Conservation (phyloP, 1,284 basidiomycete genomes). For the Mycosarcoma mackinlayi region DNA sequence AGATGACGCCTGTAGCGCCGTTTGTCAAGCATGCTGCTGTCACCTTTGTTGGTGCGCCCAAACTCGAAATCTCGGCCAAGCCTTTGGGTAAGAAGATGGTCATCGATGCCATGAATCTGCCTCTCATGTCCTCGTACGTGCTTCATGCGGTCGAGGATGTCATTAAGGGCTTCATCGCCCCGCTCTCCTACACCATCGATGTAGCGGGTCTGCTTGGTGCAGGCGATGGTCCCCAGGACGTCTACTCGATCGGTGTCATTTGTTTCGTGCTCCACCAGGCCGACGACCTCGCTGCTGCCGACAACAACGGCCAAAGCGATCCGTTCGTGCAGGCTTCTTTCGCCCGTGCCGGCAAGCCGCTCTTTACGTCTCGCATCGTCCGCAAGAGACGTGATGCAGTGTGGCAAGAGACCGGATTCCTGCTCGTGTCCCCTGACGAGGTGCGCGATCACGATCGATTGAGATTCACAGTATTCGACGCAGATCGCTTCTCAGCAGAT, state of each 20-base stretch:
- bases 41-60: conserved; percentile 57
- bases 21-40: conserved; percentile 64
- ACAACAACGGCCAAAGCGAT: conserved; percentile 59
- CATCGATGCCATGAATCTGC: conserved; percentile 65
- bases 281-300: conserved; percentile 55
- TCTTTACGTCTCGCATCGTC: conserved; percentile 57
- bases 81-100: conserved; percentile 63
- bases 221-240: conserved; percentile 58
- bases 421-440: conserved; percentile 60
- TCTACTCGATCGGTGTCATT: conserved; percentile 59
- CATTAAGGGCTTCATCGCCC: conserved; percentile 60
- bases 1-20: conserved; percentile 57
- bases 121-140: conserved; percentile 60
- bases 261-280: conserved; percentile 59
- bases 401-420: conserved; percentile 60
- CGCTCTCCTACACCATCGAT: conserved; percentile 60
- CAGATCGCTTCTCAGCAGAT: conserved; percentile 65
- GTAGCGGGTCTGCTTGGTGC: conserved; percentile 54
- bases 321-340: conserved; percentile 61
- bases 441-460: conserved; percentile 58
- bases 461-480: conserved; percentile 59
- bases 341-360: conserved; percentile 56
- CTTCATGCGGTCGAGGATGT: conserved; percentile 58
- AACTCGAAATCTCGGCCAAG: conserved; percentile 62
- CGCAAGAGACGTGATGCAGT: conserved; percentile 51